Evolutionary conservation across 345 rosid species (phyloP), one percentile per base, ranked within the genome.

Genomic region (Cardamine occulta): DNA sequence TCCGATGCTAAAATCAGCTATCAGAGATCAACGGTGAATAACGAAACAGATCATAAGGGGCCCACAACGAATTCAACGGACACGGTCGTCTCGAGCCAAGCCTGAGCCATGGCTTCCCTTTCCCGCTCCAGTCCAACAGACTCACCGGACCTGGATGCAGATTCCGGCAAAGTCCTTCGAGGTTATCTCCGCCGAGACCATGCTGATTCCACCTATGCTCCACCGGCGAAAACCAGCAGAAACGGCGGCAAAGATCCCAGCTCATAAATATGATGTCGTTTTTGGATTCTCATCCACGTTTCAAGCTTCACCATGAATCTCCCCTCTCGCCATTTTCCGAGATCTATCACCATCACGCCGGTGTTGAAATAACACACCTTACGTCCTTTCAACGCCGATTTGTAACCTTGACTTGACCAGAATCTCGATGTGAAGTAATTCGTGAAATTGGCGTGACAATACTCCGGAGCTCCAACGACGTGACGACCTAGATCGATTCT

Each of bases 171-270:
- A 84, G 49, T 6, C 98, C 98, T 35, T 83, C 82, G 21, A 93
- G 73, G 71, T 93, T 93, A 75, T 93, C 98, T 0, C 98, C 96
- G 0, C 97, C 98, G 0, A 90, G 87, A 1, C 98, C 98, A 42
- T 90, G 98, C 66, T 93, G 97, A 81, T 91, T 89, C 98, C 98
- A 93, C 62, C 97, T 79, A 65, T 90, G 93, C 83, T 85, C 96
- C 45, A 89, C 91, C 9, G 3, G 89, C 96, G 64, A 93, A 89
- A 28, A 93, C 98, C 4, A 91, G 84, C 78, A 93, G 59, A 69
- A 91, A 91, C 26, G 97, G 97, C 7, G 98, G 97, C 69, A 93
- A 68, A 4, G 97, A 93, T 2, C 98, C 96, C 10, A 93, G 75
- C 78, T 91, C 91, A 65, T 93, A 93, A n/a, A 93, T 91, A 72